Percentiles rank a stretch among this genome's conserved stretches.
Evolutionary conservation across 768 basidiomycete species (phyloP).

Genomic region (Candolleomyces aberdarensis): DNA sequence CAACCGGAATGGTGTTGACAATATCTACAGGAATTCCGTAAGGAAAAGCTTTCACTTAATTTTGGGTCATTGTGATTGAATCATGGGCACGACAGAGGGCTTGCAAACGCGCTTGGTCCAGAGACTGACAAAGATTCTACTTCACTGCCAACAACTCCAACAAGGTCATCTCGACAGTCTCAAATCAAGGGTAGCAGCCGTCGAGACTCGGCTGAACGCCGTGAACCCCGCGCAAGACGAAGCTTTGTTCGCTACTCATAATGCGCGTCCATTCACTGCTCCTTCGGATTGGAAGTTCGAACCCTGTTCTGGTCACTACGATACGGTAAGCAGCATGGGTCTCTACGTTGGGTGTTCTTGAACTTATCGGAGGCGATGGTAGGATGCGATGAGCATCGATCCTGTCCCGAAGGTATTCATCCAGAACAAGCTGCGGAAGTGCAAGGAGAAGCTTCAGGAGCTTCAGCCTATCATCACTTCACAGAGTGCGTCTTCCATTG

Average conservation of each 20-base stretch:
- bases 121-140: slow-evolving; percentile 51
- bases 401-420: slow-evolving; percentile 71
- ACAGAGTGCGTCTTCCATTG: slow-evolving; percentile 48
- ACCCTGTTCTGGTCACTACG: slow-evolving; percentile 71
- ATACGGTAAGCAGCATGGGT: slow-evolving; percentile 48
- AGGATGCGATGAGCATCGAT: slow-evolving; percentile 66
- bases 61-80: neutral
- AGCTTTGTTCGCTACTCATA: slow-evolving; percentile 67
- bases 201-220: slow-evolving; percentile 45
- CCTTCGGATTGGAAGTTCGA: slow-evolving; percentile 75
- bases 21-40: slow-evolving; percentile 64
- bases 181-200: slow-evolving; percentile 45
- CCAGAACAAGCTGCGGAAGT: slow-evolving; percentile 71
- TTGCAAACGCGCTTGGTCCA: slow-evolving; percentile 63
- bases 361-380: slow-evolving; percentile 7
- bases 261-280: slow-evolving; percentile 59
- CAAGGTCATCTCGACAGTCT: slow-evolving; percentile 54
- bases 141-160: slow-evolving; percentile 59
- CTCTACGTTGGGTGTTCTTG: neutral
- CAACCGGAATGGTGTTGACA: slow-evolving; percentile 4
- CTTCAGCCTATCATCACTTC: slow-evolving; percentile 51
- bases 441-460: slow-evolving; percentile 61
- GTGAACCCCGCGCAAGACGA: slow-evolving; percentile 64
- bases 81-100: slow-evolving; percentile 45
- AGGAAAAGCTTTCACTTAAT: slow-evolving; percentile 19